These are phyloP conservation scores for Monosporascus sp. DNA, from an alignment of 2,329 filamentous ascomycete species.

Conservation along the genomic window DNA sequence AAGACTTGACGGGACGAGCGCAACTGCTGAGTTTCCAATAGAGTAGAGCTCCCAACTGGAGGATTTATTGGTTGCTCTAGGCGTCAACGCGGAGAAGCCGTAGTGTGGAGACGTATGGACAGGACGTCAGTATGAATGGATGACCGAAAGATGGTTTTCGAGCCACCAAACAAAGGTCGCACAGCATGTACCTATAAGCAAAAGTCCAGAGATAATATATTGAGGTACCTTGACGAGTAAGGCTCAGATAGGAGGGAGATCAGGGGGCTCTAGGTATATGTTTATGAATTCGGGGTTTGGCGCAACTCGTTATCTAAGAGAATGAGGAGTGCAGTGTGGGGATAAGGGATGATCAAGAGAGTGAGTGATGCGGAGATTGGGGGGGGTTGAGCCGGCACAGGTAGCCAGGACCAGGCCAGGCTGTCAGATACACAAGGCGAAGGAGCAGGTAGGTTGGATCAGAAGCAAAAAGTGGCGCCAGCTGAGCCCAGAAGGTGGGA, in stretches of 20 bases:
- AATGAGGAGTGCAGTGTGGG: not conserved
- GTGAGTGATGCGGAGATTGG: not conserved
- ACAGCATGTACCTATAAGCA: not conserved
- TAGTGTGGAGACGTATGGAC: slow-evolving; percentile 11
- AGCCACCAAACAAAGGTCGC: not conserved
- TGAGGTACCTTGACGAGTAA: not conserved
- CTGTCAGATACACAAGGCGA: not conserved
- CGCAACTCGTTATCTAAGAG: not conserved
- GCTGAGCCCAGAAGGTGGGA: not conserved
- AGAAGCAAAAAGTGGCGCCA: not conserved
- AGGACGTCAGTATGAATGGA: not conserved
- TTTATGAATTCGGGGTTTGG: not conserved
- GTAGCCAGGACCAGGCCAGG: not conserved
- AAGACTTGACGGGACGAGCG: too few relatives aligned
- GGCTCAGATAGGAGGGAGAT: not conserved
- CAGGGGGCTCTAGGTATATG: not conserved
- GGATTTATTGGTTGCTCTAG: slow-evolving; percentile 10
- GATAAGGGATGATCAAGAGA: not conserved
- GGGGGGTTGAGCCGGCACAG: not conserved
- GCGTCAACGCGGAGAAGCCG: slow-evolving; percentile 10
- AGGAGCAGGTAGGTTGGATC: not conserved
- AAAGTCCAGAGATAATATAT: not conserved
- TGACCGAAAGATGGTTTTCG: not conserved
- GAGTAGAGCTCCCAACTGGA: slow-evolving; percentile 6
- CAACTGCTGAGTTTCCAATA: not conserved